Base-by-base conservation (phyloP, 371 early-diverging fungal genomes). In the Synchytrium microbalum region DNA sequence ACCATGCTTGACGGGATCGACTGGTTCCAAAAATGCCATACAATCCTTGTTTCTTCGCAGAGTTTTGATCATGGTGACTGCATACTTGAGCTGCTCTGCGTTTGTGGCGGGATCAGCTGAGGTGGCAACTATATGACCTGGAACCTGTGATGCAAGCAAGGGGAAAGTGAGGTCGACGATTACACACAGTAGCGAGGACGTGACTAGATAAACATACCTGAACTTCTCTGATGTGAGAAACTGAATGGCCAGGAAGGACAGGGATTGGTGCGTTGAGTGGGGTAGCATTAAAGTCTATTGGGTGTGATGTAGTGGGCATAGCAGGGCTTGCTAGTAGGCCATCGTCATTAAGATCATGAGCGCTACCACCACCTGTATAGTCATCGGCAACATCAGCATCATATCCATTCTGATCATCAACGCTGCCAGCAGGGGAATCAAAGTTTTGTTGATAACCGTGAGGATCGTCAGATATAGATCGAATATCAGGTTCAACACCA, bases 1-100 rank as follows among this genome's bases (percentile, higher is more conserved):
- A 54, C 86, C 86, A 19, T 96, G 79, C 54, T 83, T 84, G 32
- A 94, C 79, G 38, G 93, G 91, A 74, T 99, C 98, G 1, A 99
- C 99, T 0, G 99, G 99, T 54, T 84, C 77, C 24, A 92, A 73
- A 68, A 98, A 98, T 1, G 92, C 90, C 24, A 78, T 74, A 23
- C 91, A 86, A 64, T 86, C 82, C 33, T 88, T 82, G 62, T 90
- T 83, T 55, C 83, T 82, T 70, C 90, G 90, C 29, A 92, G 68
- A 23, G 83, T 79, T 53, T 84, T 82, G 68, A 92, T 75, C 63
- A 92, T 86, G 25, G 74, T 73, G 10, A 59, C 10, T 73, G 90
- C 88, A 72, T 86, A 88, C 73, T 90, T 91, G 25, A 87, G 74
- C 68, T 93, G 93, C 60, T 90, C 89, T 53, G 64, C 62, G 32